Evolutionary conservation across 1,284 basidiomycete genomes (phyloP).

Genomic region (Coriolopsis trogii): DNA sequence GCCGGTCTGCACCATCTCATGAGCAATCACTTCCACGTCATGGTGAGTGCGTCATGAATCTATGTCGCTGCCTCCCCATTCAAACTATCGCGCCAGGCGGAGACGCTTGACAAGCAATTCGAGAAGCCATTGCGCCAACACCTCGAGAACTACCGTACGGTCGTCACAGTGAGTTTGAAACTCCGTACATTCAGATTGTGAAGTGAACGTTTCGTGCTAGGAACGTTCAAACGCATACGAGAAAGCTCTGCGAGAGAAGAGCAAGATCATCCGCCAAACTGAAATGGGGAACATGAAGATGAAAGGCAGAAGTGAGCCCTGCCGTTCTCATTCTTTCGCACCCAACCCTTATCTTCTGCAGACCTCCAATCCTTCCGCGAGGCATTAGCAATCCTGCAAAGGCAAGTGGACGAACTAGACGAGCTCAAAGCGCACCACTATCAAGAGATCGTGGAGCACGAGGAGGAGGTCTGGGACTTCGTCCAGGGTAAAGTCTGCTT

Average conservation of each 20-base stretch:
- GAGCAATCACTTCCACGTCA: conserved; percentile 90
- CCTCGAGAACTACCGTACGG: conserved; percentile 78
- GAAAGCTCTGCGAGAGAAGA: conserved; percentile 79
- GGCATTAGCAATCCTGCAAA: conserved; percentile 82
- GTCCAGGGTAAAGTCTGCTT: conserved; percentile 85
- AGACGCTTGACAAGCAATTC: conserved; percentile 87
- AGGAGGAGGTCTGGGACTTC: conserved; percentile 92
- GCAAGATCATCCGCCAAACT: conserved; percentile 84
- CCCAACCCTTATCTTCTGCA: conserved; percentile 32
- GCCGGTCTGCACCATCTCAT: conserved; percentile 91
- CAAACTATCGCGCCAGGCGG: too few species aligned
- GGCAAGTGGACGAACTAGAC: conserved; percentile 88
- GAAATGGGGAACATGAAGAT: conserved; percentile 86
- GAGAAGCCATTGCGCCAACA: conserved; percentile 88
- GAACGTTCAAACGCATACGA: conserved; percentile 84
- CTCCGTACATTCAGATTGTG: not conserved
- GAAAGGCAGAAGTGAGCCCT: conserved; percentile 78
- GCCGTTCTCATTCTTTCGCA: not conserved
- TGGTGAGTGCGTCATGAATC: conserved; percentile 50
- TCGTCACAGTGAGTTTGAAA: conserved; percentile 61
- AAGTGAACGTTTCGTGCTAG: conserved; percentile 37
- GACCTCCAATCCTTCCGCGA: conserved; percentile 87
- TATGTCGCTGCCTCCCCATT: too few species aligned
- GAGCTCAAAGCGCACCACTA: conserved; percentile 82
- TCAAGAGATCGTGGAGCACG: conserved; percentile 87